Evolutionary conservation across 192 early-diverging fungal genomes (phyloP), one percentile per base, ranked within the genome.

Genomic region (Coemansia sp.): DNA sequence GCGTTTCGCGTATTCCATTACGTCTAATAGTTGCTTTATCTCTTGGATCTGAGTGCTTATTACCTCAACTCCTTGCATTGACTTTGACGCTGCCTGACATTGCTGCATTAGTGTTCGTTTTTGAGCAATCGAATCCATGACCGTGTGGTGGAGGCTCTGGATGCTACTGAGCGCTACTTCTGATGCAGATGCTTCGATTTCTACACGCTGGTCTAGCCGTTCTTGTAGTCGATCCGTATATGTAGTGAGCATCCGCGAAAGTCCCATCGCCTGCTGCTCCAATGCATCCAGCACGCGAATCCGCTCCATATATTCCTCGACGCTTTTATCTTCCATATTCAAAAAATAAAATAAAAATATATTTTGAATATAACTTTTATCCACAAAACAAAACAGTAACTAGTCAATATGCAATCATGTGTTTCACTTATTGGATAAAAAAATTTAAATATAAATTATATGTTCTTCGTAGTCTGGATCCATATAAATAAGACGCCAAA

Each of bases 281-380:
- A 80, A 57, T 28, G 73, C 73, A 55, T 80, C 78, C 23, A 80
- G 63, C 37, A 80, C 78, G 19, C 78, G 65, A 35, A 80, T 80
- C 28, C 78, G 78, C 63, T 80, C 78, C 78, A 80, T 80, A 30
- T 80, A 80, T 21, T 75, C 78, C 53, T 80, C 78, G 23, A 80
- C 63, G 70, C 73, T 72, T 40, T 68, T 75, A 5, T 43, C 55
- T 52, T 79, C 77, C 75, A 76, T 76, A 5, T 10, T 30, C 16
- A n/a, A 28, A 10, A 52, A 9, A 13, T 33, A 28, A 6, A 47
- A 28, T 4, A 52, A 1, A 26, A 57, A 28, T 16, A 57, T 10
- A 57, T 30, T 30, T 4, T 43, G 13, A 57, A 30, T 33, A 6
- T 14, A 3, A 26, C 26, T 23, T 52, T 26, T 52, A 8, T 47